These are phyloP conservation scores for Mediolabrus comicus DNA, from an alignment of 108 stramenopile species.

Conservation along the genomic window DNA sequence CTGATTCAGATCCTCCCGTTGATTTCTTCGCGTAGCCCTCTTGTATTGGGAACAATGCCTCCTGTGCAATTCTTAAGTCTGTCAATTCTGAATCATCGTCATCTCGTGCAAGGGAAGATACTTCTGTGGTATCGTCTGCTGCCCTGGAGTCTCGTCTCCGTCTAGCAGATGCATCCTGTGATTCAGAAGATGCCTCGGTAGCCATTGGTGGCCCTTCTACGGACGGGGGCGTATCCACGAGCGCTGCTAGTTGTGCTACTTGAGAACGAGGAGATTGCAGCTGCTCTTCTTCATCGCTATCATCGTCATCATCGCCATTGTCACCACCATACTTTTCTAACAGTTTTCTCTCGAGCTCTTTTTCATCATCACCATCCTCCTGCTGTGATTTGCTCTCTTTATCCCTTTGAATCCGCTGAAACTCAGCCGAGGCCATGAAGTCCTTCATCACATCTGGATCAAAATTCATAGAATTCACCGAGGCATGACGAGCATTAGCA, in stretches of 20 bases:
- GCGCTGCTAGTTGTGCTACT: not conserved
- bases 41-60: constrained; percentile 28
- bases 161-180: not conserved
- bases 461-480: not conserved
- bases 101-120: constrained; percentile 4
- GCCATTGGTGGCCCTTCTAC: not conserved
- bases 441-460: not conserved
- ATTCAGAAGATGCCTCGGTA: not conserved
- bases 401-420: not conserved
- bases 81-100: constrained; percentile 32
- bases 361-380: not conserved
- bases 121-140: not conserved
- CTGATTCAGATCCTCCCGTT: not conserved
- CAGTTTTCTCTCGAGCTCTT: not conserved
- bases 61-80: constrained; percentile 31
- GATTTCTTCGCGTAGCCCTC: not conserved
- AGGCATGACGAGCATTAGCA: not conserved
- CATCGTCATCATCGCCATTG: not conserved
- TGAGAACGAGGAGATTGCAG: not conserved
- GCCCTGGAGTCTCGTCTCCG: not conserved
- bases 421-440: not conserved
- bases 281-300: not conserved
- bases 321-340: not conserved
- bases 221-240: not conserved
- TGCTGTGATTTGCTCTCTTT: not conserved